Conservation (phyloP, 1,139 yeast species). For the Dujonia santamariae region DNA sequence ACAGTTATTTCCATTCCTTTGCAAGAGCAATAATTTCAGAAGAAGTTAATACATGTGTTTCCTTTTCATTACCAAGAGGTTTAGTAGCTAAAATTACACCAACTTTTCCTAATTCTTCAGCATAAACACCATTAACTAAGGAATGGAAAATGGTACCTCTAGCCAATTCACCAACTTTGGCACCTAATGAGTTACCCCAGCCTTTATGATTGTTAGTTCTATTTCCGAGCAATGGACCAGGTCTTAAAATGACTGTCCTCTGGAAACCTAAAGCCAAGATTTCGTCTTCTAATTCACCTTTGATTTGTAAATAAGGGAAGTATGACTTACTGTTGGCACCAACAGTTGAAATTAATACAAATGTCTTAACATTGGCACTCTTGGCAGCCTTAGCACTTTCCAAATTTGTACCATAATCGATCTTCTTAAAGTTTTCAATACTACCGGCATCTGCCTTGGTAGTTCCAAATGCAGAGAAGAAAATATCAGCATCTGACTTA, state of each 20-base stretch:
- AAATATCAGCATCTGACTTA: conserved; percentile 21
- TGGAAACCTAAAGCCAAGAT: conserved; percentile 57
- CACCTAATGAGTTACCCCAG: conserved; percentile 5
- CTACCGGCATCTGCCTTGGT: conserved; percentile 71
- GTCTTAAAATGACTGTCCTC: conserved; percentile 65
- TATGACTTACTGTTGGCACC: conserved; percentile 56
- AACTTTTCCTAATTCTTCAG: conserved; percentile 47
- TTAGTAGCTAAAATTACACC: conserved; percentile 32
- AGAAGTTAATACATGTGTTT: neutral
- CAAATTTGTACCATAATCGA: conserved; percentile 69
- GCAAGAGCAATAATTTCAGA: conserved; percentile 3
- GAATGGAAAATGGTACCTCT: conserved; percentile 32
- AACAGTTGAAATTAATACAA: conserved; percentile 56
- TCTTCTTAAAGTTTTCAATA: conserved; percentile 53
- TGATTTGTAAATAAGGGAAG: conserved; percentile 57
- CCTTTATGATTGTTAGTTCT: neutral
- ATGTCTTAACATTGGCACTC: conserved; percentile 59
- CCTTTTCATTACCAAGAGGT: no score
- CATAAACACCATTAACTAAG: conserved; percentile 37
- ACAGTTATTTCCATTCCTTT: neutral
- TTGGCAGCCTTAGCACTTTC: conserved; percentile 69
- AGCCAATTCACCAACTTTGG: conserved; percentile 26
- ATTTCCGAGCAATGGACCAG: conserved; percentile 41
- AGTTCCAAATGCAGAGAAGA: conserved; percentile 72
- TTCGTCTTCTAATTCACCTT: conserved; percentile 65